Evolutionary conservation across 306 rosid species (phyloP), one percentile per base, ranked within the genome.

Genomic region (Trichosanthes truncata): DNA sequence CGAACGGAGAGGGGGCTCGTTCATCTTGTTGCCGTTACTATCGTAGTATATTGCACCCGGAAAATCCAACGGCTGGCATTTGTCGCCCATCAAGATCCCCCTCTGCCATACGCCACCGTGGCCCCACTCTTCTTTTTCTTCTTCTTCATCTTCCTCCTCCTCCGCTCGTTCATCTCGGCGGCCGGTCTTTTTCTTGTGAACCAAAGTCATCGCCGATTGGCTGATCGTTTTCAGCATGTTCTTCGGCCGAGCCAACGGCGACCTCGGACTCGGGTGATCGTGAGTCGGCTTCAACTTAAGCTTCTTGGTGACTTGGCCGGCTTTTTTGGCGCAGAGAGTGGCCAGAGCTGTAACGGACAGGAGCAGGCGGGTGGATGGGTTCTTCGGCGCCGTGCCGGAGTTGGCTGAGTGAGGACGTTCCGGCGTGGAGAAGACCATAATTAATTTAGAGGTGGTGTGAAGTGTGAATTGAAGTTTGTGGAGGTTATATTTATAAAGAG

Each of bases 91-190:
- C 81, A 91, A 17, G 49, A 91, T 96, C 81, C 91, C 78, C 84
- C 85, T 83, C 88, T 96, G 98, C 99, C 99, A 96, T 8, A 96
- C 95, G 26, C 98, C 98, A 1, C 95, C 98, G 83, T 89, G 81
- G 36, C 95, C 97, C 90, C 91, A 91, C 60, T 82, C 14, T 55
- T 74, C 51, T 52, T 71, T 40, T 23, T 84, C 51, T 52, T 71
- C 48, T 23, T 84, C 63, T 0, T 38, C 26, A 3, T 82, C 87
- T 1, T 80, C 71, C 7, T 55, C 77, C 43, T 43, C 74, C 26
- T 7, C 86, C 62, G 12, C 21, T 2, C 48, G 13, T 0, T n/a
- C 21, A 21, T 6, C 61, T 15, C 17, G 43, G 7, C 73, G 33
- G 7, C 49, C 61, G 29, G 15, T 7, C 81, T 82, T 86, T 82